phyloP scores from a whole-genome alignment of 371 early-diverging fungal genomes.

The Syncephalastrum racemosum region DNA sequence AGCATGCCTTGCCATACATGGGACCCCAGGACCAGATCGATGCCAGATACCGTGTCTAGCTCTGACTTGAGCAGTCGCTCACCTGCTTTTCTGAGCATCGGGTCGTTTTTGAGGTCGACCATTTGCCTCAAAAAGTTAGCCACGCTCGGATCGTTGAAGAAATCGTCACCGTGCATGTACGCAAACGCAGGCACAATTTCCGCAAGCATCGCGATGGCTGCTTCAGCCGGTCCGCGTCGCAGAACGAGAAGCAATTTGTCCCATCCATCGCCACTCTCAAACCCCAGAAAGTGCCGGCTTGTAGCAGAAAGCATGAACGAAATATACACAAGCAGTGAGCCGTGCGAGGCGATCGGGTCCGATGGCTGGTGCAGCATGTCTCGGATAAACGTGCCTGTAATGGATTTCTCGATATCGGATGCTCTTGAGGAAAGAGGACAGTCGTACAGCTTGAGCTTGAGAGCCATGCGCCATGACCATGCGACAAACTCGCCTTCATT shows the following conservation, averaged over 20 bases:
- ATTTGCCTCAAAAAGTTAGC: slow-evolving; percentile 36
- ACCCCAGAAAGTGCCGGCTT: slow-evolving; percentile 53
- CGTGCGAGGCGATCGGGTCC: slow-evolving; percentile 32
- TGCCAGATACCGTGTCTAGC: slow-evolving; percentile 11
- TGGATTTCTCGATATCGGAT: slow-evolving; percentile 27
- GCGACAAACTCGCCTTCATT: slow-evolving; percentile 34
- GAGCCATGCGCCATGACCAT: slow-evolving; percentile 52
- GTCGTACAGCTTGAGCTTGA: slow-evolving; percentile 44
- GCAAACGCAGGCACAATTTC: slow-evolving; percentile 49
- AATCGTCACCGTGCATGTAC: slow-evolving; percentile 53
- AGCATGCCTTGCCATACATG: slow-evolving; percentile 40
- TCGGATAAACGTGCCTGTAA: slow-evolving; percentile 34
- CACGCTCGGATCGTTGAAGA: slow-evolving; percentile 42
- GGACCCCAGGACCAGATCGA: slow-evolving; percentile 30
- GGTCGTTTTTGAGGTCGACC: slow-evolving; percentile 46
- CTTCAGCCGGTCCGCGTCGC: slow-evolving; percentile 38
- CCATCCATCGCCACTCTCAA: slow-evolving; percentile 54
- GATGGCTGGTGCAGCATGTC: slow-evolving; percentile 27
- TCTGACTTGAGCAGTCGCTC: neutral
- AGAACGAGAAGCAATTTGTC: slow-evolving; percentile 41
- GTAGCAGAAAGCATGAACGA: slow-evolving; percentile 50
- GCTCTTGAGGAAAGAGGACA: slow-evolving; percentile 40
- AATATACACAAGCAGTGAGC: slow-evolving; percentile 42
- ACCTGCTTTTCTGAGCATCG: slow-evolving; percentile 31
- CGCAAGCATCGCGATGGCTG: slow-evolving; percentile 28